Conservation (phyloP, 108 stramenopile genomes). For the Mediolabrus comicus region DNA sequence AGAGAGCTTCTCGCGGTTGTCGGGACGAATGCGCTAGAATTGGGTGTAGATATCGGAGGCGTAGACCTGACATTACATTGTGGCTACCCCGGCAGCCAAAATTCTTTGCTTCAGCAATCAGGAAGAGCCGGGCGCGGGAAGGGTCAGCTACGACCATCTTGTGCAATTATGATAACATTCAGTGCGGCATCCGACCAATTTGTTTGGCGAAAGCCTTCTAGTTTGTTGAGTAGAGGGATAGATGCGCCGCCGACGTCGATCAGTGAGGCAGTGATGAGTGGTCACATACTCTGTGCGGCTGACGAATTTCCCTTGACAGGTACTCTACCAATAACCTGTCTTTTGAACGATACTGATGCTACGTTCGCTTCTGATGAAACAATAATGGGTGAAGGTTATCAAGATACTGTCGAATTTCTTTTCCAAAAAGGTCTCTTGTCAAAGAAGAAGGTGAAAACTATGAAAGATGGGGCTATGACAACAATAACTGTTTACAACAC, state of each 20-base stretch:
- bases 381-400: constrained; percentile 64
- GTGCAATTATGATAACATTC: constrained; percentile 89
- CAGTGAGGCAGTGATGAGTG: constrained; percentile 76
- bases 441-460: constrained; percentile 5
- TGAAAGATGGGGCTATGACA: constrained; percentile 1
- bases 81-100: constrained; percentile 79
- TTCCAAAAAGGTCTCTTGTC: constrained; percentile 21
- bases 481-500: constrained; percentile 41
- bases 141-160: constrained; percentile 43
- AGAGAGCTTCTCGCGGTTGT: constrained; percentile 87
- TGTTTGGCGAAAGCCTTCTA: constrained; percentile 74
- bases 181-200: constrained; percentile 87
- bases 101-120: constrained; percentile 88
- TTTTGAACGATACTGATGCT: constrained; percentile 27
- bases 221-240: constrained; percentile 63
- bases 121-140: constrained; percentile 94
- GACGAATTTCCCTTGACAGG: constrained; percentile 85
- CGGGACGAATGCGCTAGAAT: constrained; percentile 91
- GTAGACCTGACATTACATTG: constrained; percentile 93
- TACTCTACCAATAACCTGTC: constrained; percentile 15
- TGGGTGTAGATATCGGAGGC: constrained; percentile 95
- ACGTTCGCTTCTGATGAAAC: constrained; percentile 46
- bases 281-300: constrained; percentile 90
- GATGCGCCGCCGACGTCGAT: constrained; percentile 77
- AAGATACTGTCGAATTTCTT: constrained; percentile 50